Conservation (phyloP, 148 eudicot genomes). For the Rhododendron henanense region DNA sequence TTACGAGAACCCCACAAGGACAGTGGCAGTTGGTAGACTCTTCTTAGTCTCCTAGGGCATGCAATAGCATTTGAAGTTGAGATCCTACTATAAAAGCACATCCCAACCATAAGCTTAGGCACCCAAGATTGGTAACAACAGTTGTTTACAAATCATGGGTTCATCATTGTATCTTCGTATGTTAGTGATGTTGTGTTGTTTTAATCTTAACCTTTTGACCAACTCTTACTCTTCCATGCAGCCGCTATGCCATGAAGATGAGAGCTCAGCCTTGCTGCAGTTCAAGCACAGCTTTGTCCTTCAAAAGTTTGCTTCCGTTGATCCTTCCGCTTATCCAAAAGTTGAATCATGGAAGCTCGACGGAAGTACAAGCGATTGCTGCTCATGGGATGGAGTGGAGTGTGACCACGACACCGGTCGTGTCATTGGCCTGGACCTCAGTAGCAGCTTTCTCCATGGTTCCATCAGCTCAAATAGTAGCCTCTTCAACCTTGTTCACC, state of each 20-base stretch:
- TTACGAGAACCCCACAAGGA: too few species aligned
- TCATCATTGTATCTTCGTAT: too few species aligned
- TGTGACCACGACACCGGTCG: constrained; percentile 24
- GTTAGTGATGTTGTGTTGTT: too few species aligned
- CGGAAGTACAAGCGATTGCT: constrained; percentile 16
- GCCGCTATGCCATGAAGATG: constrained; percentile 10
- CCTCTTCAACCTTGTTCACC: constrained; percentile 25
- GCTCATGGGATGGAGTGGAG: constrained; percentile 41
- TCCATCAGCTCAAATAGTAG: not conserved
- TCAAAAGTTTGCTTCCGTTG: not conserved
- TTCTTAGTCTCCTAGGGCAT: too few species aligned
- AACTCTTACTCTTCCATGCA: not conserved
- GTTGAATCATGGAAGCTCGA: constrained; percentile 4
- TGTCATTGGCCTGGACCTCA: constrained; percentile 40
- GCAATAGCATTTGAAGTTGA: too few species aligned
- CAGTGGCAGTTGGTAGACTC: too few species aligned
- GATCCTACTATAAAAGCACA: too few species aligned
- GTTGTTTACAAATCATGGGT: too few species aligned
- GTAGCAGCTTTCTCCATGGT: constrained; percentile 34
- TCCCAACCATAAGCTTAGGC: too few species aligned
- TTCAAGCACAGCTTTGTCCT: constrained; percentile 12
- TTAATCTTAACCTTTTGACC: too few species aligned
- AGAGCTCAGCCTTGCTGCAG: constrained; percentile 13
- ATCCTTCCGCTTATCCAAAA: not conserved
- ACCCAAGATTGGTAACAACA: too few species aligned